phyloP scores from a whole-genome alignment of 441 rosid species.

The Brassica hybrid region DNA sequence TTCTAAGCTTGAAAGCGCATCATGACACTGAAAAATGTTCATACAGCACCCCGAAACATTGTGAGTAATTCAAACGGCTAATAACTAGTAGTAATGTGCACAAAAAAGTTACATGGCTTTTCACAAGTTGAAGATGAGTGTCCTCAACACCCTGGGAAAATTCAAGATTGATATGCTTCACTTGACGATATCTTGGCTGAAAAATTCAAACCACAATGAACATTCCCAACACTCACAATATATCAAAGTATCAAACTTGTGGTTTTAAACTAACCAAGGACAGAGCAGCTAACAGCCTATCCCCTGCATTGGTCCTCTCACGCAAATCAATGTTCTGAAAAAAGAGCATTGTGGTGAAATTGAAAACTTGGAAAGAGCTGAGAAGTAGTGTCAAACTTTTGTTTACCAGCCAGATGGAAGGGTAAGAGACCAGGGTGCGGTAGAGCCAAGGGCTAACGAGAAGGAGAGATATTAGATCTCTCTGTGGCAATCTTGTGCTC shows the following conservation, averaged over 20 bases:
- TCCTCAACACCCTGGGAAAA: slow-evolving; percentile 86
- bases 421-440: slow-evolving; percentile 64
- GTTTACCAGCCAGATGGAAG: slow-evolving; percentile 73
- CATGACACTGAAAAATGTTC: slow-evolving; percentile 54
- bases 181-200: slow-evolving; percentile 72
- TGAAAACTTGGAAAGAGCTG: too few relatives aligned
- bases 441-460: slow-evolving; percentile 71
- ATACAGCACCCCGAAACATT: background rate
- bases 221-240: background rate
- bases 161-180: slow-evolving; percentile 81
- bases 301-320: slow-evolving; percentile 78
- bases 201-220: slow-evolving; percentile 18
- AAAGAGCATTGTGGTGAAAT: too few relatives aligned
- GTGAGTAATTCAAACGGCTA: background rate
- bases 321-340: slow-evolving; percentile 71
- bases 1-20: slow-evolving; percentile 68
- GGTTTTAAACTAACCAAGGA: slow-evolving; percentile 61
- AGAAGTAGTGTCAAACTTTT: too few relatives aligned
- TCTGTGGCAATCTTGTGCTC: slow-evolving; percentile 68
- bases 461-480: slow-evolving; percentile 71
- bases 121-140: slow-evolving; percentile 63
- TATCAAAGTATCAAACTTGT: slow-evolving; percentile 1
- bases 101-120: slow-evolving; percentile 50
- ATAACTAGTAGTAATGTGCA: background rate
- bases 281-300: slow-evolving; percentile 71